Conservation (phyloP, 1,139 yeast genomes). For the Geotrichum histeridarum region DNA sequence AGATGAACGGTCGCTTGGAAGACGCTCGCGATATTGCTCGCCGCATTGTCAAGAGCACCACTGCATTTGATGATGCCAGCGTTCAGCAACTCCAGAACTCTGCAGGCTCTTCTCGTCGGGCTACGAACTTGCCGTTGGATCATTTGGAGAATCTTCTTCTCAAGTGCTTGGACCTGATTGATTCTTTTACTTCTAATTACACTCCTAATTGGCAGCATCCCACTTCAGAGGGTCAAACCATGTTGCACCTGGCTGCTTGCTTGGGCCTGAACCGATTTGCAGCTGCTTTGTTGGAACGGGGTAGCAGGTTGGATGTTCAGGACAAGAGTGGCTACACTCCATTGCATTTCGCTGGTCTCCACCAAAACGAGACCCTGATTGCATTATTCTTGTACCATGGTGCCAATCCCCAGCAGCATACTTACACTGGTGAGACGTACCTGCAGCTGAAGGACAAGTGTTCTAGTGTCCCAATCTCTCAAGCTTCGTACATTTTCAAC, state of each 20-base stretch:
- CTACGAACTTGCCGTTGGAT: constrained; percentile 36
- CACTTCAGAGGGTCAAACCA: constrained; percentile 74
- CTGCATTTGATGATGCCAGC: constrained; percentile 18
- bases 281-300: constrained; percentile 60
- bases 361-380: constrained; percentile 59
- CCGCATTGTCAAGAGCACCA: constrained; percentile 50
- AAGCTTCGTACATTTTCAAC: background rate
- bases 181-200: constrained; percentile 49
- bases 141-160: constrained; percentile 58
- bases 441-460: constrained; percentile 48
- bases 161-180: constrained; percentile 59
- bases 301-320: constrained; percentile 62
- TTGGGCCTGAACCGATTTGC: constrained; percentile 60
- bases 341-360: constrained; percentile 69
- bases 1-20: constrained; percentile 86
- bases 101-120: constrained; percentile 2
- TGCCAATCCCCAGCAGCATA: constrained; percentile 51
- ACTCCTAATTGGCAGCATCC: constrained; percentile 71
- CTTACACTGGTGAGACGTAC: constrained; percentile 48
- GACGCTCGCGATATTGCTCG: constrained; percentile 86
- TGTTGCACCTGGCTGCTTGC: constrained; percentile 72
- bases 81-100: constrained; percentile 3
- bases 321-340: constrained; percentile 79
- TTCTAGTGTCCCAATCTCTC: background rate
- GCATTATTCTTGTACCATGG: constrained; percentile 54